A percentile compares a stretch with the other conserved stretches of the same genome.
Conservation (phyloP, 371 early-diverging fungal genomes). For the Fennellomyces sp. region DNA sequence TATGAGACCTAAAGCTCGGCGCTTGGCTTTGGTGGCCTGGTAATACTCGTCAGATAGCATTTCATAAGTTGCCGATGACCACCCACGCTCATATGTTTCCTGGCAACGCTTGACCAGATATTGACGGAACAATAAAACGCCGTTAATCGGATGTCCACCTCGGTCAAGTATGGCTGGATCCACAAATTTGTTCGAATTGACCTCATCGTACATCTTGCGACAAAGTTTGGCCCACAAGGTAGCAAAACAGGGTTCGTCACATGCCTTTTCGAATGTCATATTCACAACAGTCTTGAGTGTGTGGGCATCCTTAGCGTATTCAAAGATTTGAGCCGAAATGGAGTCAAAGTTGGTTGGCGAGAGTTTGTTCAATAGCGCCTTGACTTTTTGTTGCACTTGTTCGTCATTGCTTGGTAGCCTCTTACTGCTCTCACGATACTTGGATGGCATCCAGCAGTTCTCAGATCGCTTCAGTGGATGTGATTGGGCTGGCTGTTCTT, state of each 20-base stretch:
- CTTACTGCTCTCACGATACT: too few relatives aligned
- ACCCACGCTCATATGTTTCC: constrained; percentile 83
- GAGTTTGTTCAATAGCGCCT: constrained; percentile 91
- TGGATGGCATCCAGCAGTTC: neutral
- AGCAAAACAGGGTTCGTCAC: constrained; percentile 91
- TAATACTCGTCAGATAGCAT: constrained; percentile 82
- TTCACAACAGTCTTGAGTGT: constrained; percentile 80
- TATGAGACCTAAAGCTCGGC: constrained; percentile 91
- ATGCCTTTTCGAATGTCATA: constrained; percentile 91
- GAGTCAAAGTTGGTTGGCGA: constrained; percentile 92
- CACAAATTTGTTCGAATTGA: neutral
- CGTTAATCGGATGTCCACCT: constrained; percentile 59
- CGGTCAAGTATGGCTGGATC: constrained; percentile 30
- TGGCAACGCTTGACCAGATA: constrained; percentile 92
- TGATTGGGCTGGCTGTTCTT: too few relatives aligned
- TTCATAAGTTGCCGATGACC: constrained; percentile 50
- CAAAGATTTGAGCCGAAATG: constrained; percentile 82
- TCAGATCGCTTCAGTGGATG: too few relatives aligned
- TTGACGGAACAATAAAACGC: constrained; percentile 84
- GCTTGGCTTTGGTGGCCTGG: constrained; percentile 88
- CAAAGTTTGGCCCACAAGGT: constrained; percentile 90
- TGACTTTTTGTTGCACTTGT: constrained; percentile 76
- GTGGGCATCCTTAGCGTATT: constrained; percentile 69
- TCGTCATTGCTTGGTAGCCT: constrained; percentile 40
- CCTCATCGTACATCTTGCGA: constrained; percentile 61